Conservation (phyloP, 2,329 filamentous ascomycete genomes). For the Pleoardoris graminearum region DNA sequence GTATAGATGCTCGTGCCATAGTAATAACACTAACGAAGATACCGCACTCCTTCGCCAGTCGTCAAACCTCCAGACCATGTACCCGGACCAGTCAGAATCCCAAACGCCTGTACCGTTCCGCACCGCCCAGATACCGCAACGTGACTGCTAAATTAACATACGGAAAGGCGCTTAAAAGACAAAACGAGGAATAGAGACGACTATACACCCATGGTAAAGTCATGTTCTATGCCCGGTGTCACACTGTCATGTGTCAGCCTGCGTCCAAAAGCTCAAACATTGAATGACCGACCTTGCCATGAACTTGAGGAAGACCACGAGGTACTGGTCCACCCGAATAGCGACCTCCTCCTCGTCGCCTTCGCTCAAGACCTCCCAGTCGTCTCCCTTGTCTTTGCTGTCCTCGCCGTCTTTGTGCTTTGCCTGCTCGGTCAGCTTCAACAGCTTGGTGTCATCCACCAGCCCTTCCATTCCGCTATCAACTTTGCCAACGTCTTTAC, state of each 20-base stretch:
- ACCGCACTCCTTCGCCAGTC: not conserved
- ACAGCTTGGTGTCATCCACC: conserved; percentile 74
- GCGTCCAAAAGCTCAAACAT: conserved; percentile 52
- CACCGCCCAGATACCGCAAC: conserved; percentile 1
- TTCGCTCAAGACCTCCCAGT: conserved; percentile 65
- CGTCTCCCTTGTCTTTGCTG: conserved; percentile 44
- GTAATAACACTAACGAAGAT: not conserved
- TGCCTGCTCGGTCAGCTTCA: conserved; percentile 59
- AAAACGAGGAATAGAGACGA: conserved; percentile 22
- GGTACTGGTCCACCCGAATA: conserved; percentile 84
- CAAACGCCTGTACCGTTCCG: not conserved
- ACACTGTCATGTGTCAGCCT: conserved; percentile 67
- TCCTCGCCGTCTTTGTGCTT: conserved; percentile 49
- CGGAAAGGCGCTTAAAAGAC: not conserved
- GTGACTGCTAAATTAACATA: not conserved
- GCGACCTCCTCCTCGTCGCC: conserved; percentile 73
- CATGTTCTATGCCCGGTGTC: conserved; percentile 95
- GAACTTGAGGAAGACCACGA: conserved; percentile 85
- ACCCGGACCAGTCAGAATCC: not conserved
- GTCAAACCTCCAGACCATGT: not conserved
- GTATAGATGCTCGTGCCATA: not conserved
- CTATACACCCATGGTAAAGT: conserved; percentile 94
- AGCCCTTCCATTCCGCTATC: conserved; percentile 76
- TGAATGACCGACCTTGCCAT: conserved; percentile 51
- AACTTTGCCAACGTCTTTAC: conserved; percentile 56